phyloP scores from a whole-genome alignment of 2,329 filamentous ascomycete species.

The Fusarium sp. region DNA sequence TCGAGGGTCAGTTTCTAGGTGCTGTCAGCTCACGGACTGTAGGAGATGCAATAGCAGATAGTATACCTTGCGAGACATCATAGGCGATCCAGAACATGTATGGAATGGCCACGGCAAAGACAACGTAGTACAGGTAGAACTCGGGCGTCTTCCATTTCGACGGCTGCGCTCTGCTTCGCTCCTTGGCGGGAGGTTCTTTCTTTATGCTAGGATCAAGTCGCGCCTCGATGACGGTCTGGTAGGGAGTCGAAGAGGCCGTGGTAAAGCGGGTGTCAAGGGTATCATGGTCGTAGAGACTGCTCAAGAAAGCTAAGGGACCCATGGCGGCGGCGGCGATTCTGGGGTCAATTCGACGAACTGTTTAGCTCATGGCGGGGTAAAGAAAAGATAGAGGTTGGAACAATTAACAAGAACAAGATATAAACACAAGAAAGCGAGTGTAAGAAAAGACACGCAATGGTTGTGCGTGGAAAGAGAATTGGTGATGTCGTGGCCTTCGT shows the following conservation, averaged over 20 bases:
- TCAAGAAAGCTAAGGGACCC: conserved; percentile 61
- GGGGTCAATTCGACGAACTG: conserved; percentile 18
- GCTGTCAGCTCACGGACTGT: conserved; percentile 29
- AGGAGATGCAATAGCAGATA: neutral
- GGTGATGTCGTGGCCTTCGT: conserved; percentile 48
- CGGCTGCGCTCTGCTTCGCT: conserved; percentile 64
- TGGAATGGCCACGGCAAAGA: conserved; percentile 77
- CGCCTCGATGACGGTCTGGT: conserved; percentile 70
- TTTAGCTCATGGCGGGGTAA: conserved; percentile 46
- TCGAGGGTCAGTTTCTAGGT: conserved; percentile 81
- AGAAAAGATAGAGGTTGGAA: neutral
- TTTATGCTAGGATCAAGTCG: conserved; percentile 60
- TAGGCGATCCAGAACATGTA: conserved; percentile 94
- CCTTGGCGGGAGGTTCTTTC: conserved; percentile 55
- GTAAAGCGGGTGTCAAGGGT: conserved; percentile 76
- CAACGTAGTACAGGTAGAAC: conserved; percentile 84
- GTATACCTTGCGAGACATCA: conserved; percentile 84
- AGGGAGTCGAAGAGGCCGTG: conserved; percentile 77
- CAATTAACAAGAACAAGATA: neutral
- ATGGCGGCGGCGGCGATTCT: conserved; percentile 54
- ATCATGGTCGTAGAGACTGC: conserved; percentile 74
- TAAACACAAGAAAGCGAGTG: conserved; percentile 9
- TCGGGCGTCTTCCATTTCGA: conserved; percentile 90
- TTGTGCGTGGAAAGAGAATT: conserved; percentile 21
- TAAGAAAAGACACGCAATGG: conserved; percentile 11